phyloP scores from a whole-genome alignment of 2,329 filamentous ascomycete genomes.

The Nigrospora osmanthi region DNA sequence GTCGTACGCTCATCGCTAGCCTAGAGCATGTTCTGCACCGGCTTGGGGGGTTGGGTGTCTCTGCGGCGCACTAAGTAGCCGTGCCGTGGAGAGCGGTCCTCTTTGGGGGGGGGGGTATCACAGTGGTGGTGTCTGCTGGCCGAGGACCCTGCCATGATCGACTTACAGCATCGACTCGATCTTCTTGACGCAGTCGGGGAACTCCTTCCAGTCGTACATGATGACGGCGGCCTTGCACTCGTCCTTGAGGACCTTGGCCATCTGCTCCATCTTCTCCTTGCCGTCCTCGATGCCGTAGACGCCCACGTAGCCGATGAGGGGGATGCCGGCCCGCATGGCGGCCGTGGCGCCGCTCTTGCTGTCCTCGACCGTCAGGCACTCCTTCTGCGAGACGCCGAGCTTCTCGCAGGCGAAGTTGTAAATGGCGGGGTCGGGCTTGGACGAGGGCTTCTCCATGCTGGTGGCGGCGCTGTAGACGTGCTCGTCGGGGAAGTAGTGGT shows the following conservation, averaged over 20 bases:
- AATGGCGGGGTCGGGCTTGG: slow-evolving; percentile 69
- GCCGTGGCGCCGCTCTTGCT: slow-evolving; percentile 64
- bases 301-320: slow-evolving; percentile 66
- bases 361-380: slow-evolving; percentile 67
- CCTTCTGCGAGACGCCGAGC: slow-evolving; percentile 54
- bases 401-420: slow-evolving; percentile 62
- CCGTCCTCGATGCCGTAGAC: slow-evolving; percentile 36
- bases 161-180: slow-evolving; percentile 22
- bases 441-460: slow-evolving; percentile 58
- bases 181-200: slow-evolving; percentile 26
- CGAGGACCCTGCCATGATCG: background rate
- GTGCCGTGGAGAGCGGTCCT: too few species aligned
- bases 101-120: background rate
- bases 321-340: slow-evolving; percentile 61
- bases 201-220: slow-evolving; percentile 38
- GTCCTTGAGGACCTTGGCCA: slow-evolving; percentile 43
- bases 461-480: slow-evolving; percentile 66
- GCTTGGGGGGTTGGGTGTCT: too few species aligned
- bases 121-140: background rate
- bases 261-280: slow-evolving; percentile 44
- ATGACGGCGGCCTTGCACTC: slow-evolving; percentile 40
- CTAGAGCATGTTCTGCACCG: background rate
- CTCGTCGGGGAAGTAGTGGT: slow-evolving; percentile 59
- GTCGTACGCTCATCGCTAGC: background rate
- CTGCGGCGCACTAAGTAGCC: too few species aligned